Evolutionary conservation across 768 basidiomycete genomes (phyloP).

Genomic region (Mycena capillaripes): DNA sequence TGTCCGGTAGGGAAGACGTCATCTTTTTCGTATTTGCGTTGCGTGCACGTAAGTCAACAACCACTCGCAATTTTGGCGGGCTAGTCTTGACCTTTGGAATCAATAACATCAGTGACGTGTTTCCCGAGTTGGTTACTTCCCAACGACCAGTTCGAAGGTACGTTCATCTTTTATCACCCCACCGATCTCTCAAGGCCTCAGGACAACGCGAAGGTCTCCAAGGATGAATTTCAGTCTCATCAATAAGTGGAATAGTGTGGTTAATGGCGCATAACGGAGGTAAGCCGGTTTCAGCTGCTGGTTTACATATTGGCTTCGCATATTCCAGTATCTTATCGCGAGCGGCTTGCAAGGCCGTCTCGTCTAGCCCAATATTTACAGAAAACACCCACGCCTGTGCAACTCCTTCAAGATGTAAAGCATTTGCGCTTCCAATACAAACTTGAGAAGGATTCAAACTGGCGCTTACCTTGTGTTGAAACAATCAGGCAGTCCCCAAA

Average conservation of each 20-base stretch:
- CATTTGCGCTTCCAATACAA: conserved; percentile 21
- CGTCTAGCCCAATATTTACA: not conserved
- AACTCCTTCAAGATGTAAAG: conserved; percentile 27
- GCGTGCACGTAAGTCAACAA: not conserved
- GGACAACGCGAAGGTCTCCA: conserved; percentile 44
- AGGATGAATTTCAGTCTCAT: conserved; percentile 38
- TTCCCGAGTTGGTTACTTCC: too few species aligned
- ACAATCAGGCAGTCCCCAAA: conserved; percentile 43
- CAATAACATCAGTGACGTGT: not conserved
- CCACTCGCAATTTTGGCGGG: not conserved
- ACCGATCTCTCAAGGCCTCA: conserved; percentile 14
- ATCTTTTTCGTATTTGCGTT: too few species aligned
- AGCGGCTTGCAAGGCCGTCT: not conserved
- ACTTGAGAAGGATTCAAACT: conserved; percentile 38
- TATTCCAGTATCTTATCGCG: conserved; percentile 14
- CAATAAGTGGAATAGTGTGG: conserved; percentile 43
- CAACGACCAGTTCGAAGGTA: conserved; percentile 1
- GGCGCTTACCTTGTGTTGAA: conserved; percentile 37
- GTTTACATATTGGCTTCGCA: conserved; percentile 36
- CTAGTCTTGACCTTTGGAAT: not conserved
- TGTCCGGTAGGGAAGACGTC: not conserved
- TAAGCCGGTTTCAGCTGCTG: conserved; percentile 37
- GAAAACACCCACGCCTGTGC: not conserved
- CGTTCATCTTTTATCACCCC: not conserved
- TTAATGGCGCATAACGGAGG: conserved; percentile 45